Evolutionary conservation across 495 filamentous ascomycete genomes (phyloP).

Genomic region (Daldinia concentrica): DNA sequence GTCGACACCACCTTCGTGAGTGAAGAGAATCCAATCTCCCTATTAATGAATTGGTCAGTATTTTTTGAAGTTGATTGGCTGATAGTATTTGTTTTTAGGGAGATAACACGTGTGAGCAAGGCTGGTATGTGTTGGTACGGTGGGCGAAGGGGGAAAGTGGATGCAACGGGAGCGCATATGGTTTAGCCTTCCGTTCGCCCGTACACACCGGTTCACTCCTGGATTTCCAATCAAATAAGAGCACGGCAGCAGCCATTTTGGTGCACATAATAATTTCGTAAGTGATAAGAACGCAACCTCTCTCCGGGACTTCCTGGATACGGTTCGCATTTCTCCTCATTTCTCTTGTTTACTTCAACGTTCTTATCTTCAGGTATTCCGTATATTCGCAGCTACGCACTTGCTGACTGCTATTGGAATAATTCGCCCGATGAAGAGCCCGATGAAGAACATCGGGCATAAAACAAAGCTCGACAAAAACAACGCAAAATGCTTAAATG

Average conservation of each 20-base stretch:
- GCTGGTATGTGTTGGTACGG: slow-evolving; percentile 19
- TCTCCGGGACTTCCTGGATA: slow-evolving; percentile 12
- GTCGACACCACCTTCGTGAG: slow-evolving; percentile 98
- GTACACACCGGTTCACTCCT: slow-evolving; percentile 35
- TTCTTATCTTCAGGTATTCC: slow-evolving; percentile 4
- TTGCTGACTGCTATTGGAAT: slow-evolving; percentile 19
- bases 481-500: slow-evolving; percentile 32
- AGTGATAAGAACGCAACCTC: slow-evolving; percentile 32
- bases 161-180: slow-evolving; percentile 48
- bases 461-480: slow-evolving; percentile 37
- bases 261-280: slow-evolving; percentile 13
- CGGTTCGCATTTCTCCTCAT: slow-evolving; percentile 2
- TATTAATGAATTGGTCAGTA: slow-evolving; percentile 57
- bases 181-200: slow-evolving; percentile 68
- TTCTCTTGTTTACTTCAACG: slow-evolving; percentile 3
- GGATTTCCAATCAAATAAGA: slow-evolving; percentile 38
- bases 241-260: slow-evolving; percentile 28
- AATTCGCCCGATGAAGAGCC: slow-evolving; percentile 13
- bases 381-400: slow-evolving; percentile 28
- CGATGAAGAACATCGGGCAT: slow-evolving; percentile 24
- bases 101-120: slow-evolving; percentile 32
- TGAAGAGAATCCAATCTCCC: slow-evolving; percentile 99
- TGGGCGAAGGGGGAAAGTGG: slow-evolving; percentile 40
- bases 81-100: slow-evolving; percentile 14
- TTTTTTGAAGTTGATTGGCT: slow-evolving; percentile 17